Evolutionary conservation across 179 eudicot species (phyloP).

Genomic region (Spergularia azorica): DNA sequence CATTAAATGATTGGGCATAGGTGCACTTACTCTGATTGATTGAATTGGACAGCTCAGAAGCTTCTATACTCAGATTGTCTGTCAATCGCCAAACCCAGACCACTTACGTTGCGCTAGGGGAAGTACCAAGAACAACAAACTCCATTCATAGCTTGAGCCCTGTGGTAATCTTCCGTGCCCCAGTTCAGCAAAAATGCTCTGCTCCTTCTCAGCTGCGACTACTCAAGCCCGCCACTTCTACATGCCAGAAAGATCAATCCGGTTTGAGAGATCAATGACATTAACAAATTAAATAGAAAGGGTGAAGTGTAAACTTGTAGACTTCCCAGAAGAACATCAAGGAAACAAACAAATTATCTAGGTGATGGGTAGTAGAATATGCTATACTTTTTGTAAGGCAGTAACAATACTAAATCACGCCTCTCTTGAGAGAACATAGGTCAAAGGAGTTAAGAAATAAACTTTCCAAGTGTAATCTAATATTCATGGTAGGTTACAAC

Average conservation of each 20-base stretch:
- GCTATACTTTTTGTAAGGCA: neutral
- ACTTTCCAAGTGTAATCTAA: neutral
- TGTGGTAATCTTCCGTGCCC: neutral
- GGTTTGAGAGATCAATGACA: conserved; percentile 1
- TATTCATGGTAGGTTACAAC: neutral
- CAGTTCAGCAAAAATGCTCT: neutral
- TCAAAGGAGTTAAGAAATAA: neutral
- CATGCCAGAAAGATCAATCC: conserved; percentile 2
- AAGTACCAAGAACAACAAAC: neutral
- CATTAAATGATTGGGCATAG: neutral
- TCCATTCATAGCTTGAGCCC: neutral
- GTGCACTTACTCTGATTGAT: neutral
- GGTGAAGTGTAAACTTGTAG: neutral
- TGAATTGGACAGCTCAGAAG: neutral
- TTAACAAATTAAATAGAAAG: neutral
- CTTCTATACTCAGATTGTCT: neutral
- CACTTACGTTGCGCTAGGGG: neutral
- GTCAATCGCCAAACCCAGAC: neutral
- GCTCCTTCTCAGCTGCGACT: neutral
- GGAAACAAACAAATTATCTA: neutral
- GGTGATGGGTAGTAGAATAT: neutral
- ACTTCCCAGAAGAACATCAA: neutral
- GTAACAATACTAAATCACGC: neutral
- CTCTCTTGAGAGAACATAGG: neutral
- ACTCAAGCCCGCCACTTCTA: neutral